Percentiles rank a stretch among this genome's conserved stretches.
phyloP scores from a whole-genome alignment of 2,329 filamentous ascomycete species.

The Neonectria faginata region DNA sequence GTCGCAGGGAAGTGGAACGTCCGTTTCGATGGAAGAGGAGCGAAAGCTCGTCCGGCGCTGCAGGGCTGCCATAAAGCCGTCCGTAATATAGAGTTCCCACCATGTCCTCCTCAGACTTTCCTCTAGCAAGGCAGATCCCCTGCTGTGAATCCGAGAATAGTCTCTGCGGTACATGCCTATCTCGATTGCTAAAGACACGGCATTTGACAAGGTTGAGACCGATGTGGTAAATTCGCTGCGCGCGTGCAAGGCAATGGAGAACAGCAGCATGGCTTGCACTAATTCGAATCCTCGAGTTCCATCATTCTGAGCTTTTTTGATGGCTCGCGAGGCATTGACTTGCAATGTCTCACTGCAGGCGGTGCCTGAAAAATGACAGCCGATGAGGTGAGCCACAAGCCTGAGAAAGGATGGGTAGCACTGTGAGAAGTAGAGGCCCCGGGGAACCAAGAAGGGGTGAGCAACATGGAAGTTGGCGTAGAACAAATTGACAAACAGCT shows the following conservation, averaged over 20 bases:
- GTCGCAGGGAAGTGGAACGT: slow-evolving; percentile 38
- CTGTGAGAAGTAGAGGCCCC: slow-evolving; percentile 27
- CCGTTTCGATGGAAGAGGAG: slow-evolving; percentile 28
- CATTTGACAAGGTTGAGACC: background rate
- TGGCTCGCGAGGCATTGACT: slow-evolving; percentile 4
- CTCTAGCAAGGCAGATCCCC: slow-evolving; percentile 25
- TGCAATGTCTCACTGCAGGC: slow-evolving; percentile 26
- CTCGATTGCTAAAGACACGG: slow-evolving; percentile 32
- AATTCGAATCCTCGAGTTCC: background rate
- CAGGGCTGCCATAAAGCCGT: slow-evolving; percentile 36
- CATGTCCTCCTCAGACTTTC: slow-evolving; percentile 41
- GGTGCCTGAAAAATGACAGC: slow-evolving; percentile 36
- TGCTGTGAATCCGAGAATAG: slow-evolving; percentile 21
- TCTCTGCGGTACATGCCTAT: slow-evolving; percentile 35
- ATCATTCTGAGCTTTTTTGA: slow-evolving; percentile 6
- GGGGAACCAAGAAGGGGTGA: slow-evolving; percentile 35
- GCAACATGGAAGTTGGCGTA: slow-evolving; percentile 43
- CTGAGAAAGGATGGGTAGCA: slow-evolving; percentile 29
- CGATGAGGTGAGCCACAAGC: slow-evolving; percentile 38
- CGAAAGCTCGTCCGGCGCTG: slow-evolving; percentile 30
- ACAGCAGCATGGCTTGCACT: slow-evolving; percentile 20
- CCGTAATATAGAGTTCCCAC: slow-evolving; percentile 42
- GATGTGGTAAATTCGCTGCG: slow-evolving; percentile 10
- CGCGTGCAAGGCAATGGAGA: slow-evolving; percentile 16
- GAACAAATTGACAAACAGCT: slow-evolving; percentile 34